Conservation (phyloP, 768 basidiomycete genomes). For the Boletus eberwhitei region DNA sequence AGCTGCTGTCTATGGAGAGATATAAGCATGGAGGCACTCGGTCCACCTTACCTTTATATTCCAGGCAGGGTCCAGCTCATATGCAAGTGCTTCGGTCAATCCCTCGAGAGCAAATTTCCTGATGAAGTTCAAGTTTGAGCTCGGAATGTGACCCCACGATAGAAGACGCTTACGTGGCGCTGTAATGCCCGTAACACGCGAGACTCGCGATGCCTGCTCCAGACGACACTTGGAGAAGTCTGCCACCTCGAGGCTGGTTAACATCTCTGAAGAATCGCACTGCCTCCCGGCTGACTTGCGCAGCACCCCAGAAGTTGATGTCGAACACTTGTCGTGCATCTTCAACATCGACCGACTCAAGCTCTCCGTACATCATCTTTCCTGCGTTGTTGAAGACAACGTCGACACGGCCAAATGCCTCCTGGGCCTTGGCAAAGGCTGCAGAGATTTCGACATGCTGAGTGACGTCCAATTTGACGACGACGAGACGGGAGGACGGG, state of each 20-base stretch:
- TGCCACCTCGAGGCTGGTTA: conserved; percentile 35
- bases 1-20: not conserved
- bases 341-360: conserved; percentile 33
- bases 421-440: conserved; percentile 29
- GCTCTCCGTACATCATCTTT: conserved; percentile 26
- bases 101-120: conserved; percentile 29
- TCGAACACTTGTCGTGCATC: conserved; percentile 38
- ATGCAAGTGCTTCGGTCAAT: conserved; percentile 20
- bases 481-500: conserved; percentile 13
- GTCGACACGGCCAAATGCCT: conserved; percentile 35
- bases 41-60: conserved; percentile 17
- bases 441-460: conserved; percentile 19
- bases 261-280: conserved; percentile 38
- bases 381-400: conserved; percentile 41
- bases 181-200: conserved; percentile 19
- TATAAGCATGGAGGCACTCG: too few relatives aligned
- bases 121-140: not conserved
- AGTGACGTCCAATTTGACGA: conserved; percentile 34
- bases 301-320: conserved; percentile 34
- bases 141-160: not conserved
- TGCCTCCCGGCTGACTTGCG: conserved; percentile 30
- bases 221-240: conserved; percentile 36
- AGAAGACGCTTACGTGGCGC: conserved; percentile 22
- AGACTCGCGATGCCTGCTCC: conserved; percentile 14
- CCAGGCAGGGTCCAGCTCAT: conserved; percentile 14